Evolutionary conservation across 139 green algal genomes (phyloP).

Genomic region (Coccomyxa sp.): DNA sequence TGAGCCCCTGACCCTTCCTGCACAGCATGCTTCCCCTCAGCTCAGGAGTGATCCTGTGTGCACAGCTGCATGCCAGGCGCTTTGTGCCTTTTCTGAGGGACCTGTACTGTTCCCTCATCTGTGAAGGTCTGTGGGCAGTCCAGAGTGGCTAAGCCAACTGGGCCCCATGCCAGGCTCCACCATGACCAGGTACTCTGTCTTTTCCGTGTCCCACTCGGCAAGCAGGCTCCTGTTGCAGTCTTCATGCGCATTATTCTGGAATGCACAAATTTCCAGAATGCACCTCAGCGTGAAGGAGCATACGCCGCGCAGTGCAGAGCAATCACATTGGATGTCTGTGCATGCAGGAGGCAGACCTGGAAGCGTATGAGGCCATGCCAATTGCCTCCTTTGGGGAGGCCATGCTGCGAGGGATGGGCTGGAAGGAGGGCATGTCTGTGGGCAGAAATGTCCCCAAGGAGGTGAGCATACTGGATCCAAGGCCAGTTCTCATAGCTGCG

Average conservation of each 20-base stretch:
- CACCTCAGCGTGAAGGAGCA: background rate
- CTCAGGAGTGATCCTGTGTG: too few relatives aligned
- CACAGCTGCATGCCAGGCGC: background rate
- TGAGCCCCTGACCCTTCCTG: background rate
- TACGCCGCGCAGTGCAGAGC: background rate
- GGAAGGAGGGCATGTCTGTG: slow-evolving; percentile 70
- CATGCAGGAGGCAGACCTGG: slow-evolving; percentile 5
- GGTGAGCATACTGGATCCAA: background rate
- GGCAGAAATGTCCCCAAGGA: slow-evolving; percentile 37
- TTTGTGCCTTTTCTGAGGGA: background rate
- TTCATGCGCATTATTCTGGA: background rate
- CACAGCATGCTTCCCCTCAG: too few relatives aligned
- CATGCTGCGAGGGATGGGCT: slow-evolving; percentile 79
- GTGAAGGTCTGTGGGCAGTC: background rate
- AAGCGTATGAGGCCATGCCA: slow-evolving; percentile 69
- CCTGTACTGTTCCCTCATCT: background rate
- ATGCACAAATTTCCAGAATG: background rate
- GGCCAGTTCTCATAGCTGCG: background rate
- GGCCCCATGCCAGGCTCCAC: background rate
- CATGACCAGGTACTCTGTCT: background rate
- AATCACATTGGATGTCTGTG: too few relatives aligned
- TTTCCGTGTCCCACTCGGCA: background rate
- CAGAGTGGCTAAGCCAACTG: background rate
- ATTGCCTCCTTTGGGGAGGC: slow-evolving; percentile 75
- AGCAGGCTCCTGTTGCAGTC: background rate